phyloP scores from a whole-genome alignment of 805 yeast species.

The Ascoidea tarda region DNA sequence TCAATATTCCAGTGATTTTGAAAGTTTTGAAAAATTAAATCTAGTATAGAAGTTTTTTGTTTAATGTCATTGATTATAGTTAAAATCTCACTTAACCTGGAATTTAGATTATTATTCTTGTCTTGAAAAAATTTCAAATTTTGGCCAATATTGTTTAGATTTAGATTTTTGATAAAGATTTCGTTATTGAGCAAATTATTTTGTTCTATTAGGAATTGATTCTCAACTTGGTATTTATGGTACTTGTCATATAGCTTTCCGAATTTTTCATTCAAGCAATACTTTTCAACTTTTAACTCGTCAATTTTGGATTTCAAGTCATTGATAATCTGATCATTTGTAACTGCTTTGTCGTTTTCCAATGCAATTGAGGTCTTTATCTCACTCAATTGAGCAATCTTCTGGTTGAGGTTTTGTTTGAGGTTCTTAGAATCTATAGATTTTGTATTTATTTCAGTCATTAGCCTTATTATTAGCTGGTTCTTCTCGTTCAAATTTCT shows the following conservation, averaged over 20 bases:
- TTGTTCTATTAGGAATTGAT: too few relatives aligned
- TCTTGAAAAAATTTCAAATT: not conserved
- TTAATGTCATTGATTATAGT: too few relatives aligned
- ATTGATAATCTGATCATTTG: not conserved
- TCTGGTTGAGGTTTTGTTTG: not conserved
- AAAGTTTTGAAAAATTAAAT: too few relatives aligned
- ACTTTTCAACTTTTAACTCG: not conserved
- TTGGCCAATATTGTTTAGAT: not conserved
- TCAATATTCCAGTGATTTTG: not conserved
- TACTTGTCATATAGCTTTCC: not conserved
- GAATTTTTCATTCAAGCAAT: not conserved
- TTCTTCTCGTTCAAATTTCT: not conserved
- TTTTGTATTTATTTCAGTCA: not conserved
- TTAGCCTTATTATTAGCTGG: conserved; percentile 6
- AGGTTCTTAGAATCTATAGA: not conserved
- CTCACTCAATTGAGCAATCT: not conserved
- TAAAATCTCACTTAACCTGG: too few relatives aligned
- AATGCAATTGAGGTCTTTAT: not conserved
- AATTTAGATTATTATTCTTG: too few relatives aligned
- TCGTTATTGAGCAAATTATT: not conserved
- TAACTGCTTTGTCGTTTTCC: not conserved
- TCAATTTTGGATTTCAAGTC: not conserved
- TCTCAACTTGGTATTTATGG: too few relatives aligned
- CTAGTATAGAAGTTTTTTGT: not conserved
- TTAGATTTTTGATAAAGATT: too few relatives aligned